These are phyloP conservation scores for Cladorrhinum samala DNA, from an alignment of 495 filamentous ascomycete genomes.

Conservation along the genomic window DNA sequence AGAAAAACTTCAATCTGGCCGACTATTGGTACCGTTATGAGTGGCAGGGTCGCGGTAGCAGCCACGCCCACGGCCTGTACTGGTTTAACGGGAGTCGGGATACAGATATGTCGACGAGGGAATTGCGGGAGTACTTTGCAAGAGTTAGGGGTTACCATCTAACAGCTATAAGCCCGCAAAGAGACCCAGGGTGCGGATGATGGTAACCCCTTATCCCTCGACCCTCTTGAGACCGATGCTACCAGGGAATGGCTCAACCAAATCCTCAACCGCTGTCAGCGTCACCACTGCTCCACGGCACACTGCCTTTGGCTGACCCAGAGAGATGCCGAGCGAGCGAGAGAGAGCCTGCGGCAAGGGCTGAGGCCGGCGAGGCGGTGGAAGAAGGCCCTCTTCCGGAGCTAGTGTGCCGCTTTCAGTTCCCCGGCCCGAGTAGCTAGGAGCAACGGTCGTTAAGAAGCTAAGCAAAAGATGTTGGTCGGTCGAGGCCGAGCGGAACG, in stretches of 20 bases:
- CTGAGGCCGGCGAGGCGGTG: too few relatives aligned
- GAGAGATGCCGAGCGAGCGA: too few relatives aligned
- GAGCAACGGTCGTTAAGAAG: conserved; percentile 1
- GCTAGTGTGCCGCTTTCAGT: conserved; percentile 2
- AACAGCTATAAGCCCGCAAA: conserved; percentile 3
- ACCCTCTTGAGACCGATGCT: too few relatives aligned
- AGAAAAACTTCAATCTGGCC: background rate
- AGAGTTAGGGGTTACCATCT: conserved; percentile 4
- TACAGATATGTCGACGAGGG: conserved; percentile 1
- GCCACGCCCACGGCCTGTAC: too few relatives aligned
- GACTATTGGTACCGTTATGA: conserved; percentile 6
- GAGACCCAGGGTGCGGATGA: conserved; percentile 3
- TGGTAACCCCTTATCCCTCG: too few relatives aligned
- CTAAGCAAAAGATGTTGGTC: conserved; percentile 5
- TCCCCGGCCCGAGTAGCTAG: background rate
- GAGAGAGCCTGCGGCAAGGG: too few relatives aligned
- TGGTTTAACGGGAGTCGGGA: background rate
- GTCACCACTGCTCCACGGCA: too few relatives aligned
- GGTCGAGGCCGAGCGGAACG: conserved; percentile 7
- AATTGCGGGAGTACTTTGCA: conserved; percentile 5
- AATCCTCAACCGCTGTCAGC: too few relatives aligned
- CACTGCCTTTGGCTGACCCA: too few relatives aligned
- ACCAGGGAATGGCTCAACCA: too few relatives aligned
- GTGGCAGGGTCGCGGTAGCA: too few relatives aligned
- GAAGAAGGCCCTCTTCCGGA: too few relatives aligned